Conservation (phyloP, 2,329 filamentous ascomycete species). For the Stagonosporopsis cucurbitacearum region DNA sequence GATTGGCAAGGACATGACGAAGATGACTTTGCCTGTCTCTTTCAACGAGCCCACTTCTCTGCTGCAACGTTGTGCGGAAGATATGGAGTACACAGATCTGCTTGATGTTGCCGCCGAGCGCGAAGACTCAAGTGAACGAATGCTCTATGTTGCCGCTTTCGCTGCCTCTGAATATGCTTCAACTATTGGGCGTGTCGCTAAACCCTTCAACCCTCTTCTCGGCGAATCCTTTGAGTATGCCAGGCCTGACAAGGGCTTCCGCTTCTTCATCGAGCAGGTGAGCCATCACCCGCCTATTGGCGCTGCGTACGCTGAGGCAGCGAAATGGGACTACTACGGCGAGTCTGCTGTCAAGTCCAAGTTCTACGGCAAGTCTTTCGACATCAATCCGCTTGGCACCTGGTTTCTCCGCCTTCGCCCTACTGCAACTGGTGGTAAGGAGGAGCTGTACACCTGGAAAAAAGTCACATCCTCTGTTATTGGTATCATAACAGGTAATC, state of each 20-base stretch:
- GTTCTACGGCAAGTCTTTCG: slow-evolving; percentile 97
- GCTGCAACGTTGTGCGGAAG: slow-evolving; percentile 91
- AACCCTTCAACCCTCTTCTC: slow-evolving; percentile 95
- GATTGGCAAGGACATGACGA: slow-evolving; percentile 99
- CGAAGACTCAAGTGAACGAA: slow-evolving; percentile 83
- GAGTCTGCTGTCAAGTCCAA: slow-evolving; percentile 95
- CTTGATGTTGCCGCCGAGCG: slow-evolving; percentile 87
- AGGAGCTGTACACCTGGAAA: slow-evolving; percentile 97
- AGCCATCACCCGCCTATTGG: slow-evolving; percentile 96
- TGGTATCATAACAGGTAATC: slow-evolving; percentile 96
- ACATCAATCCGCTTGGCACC: slow-evolving; percentile 93
- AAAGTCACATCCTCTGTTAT: slow-evolving; percentile 98
- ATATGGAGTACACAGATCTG: slow-evolving; percentile 97
- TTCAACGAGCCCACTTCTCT: slow-evolving; percentile 98
- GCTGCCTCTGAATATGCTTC: slow-evolving; percentile 96
- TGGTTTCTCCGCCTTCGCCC: slow-evolving; percentile 93
- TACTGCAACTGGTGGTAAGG: slow-evolving; percentile 66
- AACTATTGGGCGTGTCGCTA: slow-evolving; percentile 94
- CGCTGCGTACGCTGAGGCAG: slow-evolving; percentile 88
- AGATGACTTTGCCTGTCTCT: slow-evolving; percentile 97
- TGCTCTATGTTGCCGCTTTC: slow-evolving; percentile 95
- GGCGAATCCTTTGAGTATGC: slow-evolving; percentile 98
- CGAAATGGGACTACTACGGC: slow-evolving; percentile 96
- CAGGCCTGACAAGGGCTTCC: slow-evolving; percentile 93
- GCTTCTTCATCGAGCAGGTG: slow-evolving; percentile 98